Evolutionary conservation across 495 filamentous ascomycete genomes (phyloP).

Genomic region (Xylaria scruposa): DNA sequence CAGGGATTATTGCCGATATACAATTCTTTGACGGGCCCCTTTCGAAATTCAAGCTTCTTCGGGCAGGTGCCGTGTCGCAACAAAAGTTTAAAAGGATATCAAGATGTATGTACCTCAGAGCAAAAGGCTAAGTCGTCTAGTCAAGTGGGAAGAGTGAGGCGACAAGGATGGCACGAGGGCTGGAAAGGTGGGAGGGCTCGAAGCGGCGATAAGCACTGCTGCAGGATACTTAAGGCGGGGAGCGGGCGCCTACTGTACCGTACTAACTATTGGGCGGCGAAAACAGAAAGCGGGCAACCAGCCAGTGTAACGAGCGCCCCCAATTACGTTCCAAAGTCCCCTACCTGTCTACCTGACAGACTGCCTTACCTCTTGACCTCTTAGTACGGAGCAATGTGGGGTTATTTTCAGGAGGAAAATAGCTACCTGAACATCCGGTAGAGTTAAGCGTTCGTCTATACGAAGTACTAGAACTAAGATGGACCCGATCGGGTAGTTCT

Average conservation of each 20-base stretch:
- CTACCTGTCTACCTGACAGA: background rate
- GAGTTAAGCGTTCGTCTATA: background rate
- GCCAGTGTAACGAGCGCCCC: background rate
- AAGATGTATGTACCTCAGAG: background rate
- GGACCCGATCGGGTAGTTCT: background rate
- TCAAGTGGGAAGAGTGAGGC: conserved; percentile 7
- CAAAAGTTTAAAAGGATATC: background rate
- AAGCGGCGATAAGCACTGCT: conserved; percentile 22
- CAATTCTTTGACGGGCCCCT: background rate
- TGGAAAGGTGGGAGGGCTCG: conserved; percentile 21
- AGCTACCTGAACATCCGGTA: too few species aligned
- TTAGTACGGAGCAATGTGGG: background rate
- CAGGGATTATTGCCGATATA: background rate
- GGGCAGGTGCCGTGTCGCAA: background rate
- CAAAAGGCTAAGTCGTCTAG: background rate
- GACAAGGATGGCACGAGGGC: conserved; percentile 24
- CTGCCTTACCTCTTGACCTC: background rate
- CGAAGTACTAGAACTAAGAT: background rate
- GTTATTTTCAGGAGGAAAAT: conserved; percentile 7
- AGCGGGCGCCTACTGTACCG: too few species aligned
- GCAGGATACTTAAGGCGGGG: conserved; percentile 16
- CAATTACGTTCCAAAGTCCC: background rate
- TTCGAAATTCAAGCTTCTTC: background rate
- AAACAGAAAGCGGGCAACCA: background rate
- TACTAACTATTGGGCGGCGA: conserved; percentile 1